These are phyloP conservation scores for Phyllostachys edulis DNA, from an alignment of 176 grass and related monocot species.

Conservation along the genomic window DNA sequence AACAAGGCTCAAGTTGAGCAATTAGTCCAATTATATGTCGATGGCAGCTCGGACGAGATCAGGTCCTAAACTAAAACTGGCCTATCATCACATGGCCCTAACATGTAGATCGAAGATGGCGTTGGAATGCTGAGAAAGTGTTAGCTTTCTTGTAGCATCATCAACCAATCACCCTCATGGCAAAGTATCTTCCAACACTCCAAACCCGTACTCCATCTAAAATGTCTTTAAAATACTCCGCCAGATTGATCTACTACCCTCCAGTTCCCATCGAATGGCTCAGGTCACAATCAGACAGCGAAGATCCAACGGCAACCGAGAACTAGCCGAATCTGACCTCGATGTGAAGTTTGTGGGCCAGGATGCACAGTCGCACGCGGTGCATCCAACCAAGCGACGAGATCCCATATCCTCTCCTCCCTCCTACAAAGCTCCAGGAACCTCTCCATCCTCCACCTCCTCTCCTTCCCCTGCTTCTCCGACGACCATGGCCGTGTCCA, in stretches of 20 bases:
- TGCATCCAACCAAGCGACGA: constrained; percentile 30
- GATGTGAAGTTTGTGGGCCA: neutral
- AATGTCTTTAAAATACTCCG: neutral
- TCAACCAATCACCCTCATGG: neutral
- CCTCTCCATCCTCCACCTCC: neutral
- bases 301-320: constrained; percentile 10
- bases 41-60: constrained; percentile 12
- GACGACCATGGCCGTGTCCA: constrained; percentile 31
- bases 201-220: neutral
- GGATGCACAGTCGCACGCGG: neutral
- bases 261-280: constrained; percentile 21
- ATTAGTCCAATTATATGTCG: neutral
- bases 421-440: neutral
- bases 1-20: constrained; percentile 27
- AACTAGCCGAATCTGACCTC: constrained; percentile 5
- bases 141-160: neutral
- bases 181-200: neutral
- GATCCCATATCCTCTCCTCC: constrained; percentile 37
- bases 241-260: neutral
- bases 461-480: neutral
- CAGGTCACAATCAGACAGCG: neutral
- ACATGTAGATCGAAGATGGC: neutral
- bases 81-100: constrained; percentile 11
- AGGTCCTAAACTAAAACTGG: neutral
- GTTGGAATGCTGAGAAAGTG: neutral